These are phyloP conservation scores for Mycena filopes DNA, from an alignment of 768 basidiomycete genomes.

Conservation along the genomic window DNA sequence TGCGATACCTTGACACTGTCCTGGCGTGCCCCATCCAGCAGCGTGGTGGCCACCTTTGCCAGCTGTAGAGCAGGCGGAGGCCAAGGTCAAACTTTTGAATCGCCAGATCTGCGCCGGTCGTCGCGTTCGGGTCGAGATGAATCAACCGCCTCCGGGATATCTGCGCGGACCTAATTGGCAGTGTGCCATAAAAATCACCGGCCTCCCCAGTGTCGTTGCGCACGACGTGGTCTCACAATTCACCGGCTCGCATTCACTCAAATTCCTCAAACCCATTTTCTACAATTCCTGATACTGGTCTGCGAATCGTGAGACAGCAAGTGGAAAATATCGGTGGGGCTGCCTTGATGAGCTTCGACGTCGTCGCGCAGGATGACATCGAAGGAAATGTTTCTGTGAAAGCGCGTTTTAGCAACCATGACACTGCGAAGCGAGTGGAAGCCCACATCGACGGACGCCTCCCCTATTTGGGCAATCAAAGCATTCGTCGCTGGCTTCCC, in stretches of 20 bases:
- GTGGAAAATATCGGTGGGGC: constrained; percentile 35
- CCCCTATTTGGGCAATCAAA: constrained; percentile 42
- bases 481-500: constrained; percentile 54
- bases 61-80: constrained; percentile 43
- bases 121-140: constrained; percentile 58
- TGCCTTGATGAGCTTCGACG: constrained; percentile 41
- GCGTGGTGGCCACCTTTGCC: constrained; percentile 57
- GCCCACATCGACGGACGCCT: constrained; percentile 47
- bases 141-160: constrained; percentile 48
- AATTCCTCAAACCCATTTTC: constrained; percentile 36
- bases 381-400: constrained; percentile 49
- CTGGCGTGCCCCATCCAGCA: constrained; percentile 61
- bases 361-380: constrained; percentile 29
- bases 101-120: constrained; percentile 49
- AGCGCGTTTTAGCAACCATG: constrained; percentile 61
- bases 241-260: constrained; percentile 38
- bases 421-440: constrained; percentile 54
- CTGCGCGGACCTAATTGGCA: constrained; percentile 38
- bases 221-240: constrained; percentile 42
- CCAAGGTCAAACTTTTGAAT: constrained; percentile 51
- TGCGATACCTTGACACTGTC: constrained; percentile 57
- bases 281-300: constrained; percentile 35
- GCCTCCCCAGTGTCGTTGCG: constrained; percentile 46
- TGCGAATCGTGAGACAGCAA: constrained; percentile 38
- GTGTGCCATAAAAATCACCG: constrained; percentile 54